Conservation (phyloP, 2,329 filamentous ascomycete species). For the Arachnomyces sp. region DNA sequence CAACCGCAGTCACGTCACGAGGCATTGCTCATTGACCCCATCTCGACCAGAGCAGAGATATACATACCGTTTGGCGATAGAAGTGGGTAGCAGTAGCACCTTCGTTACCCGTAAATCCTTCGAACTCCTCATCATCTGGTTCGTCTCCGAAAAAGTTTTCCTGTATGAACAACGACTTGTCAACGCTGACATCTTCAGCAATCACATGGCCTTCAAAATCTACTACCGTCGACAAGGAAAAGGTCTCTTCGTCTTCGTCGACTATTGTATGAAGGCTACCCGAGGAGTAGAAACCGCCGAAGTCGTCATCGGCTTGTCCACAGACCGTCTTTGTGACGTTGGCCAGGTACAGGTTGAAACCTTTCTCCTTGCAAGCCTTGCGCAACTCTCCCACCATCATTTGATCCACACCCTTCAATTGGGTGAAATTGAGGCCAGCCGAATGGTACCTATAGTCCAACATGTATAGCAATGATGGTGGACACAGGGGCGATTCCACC, state of each 20-base stretch:
- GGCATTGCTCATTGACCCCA: too few relatives aligned
- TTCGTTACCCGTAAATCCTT: slow-evolving; percentile 21
- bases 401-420: slow-evolving; percentile 18
- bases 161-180: slow-evolving; percentile 7
- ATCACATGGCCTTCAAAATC: slow-evolving; percentile 5
- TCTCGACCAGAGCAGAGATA: too few relatives aligned
- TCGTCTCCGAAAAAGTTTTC: slow-evolving; percentile 8
- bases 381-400: slow-evolving; percentile 10
- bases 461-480: slow-evolving; percentile 14
- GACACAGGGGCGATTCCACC: slow-evolving; percentile 1
- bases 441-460: slow-evolving; percentile 20
- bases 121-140: slow-evolving; percentile 16
- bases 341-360: slow-evolving; percentile 19
- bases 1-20: too few relatives aligned
- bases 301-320: slow-evolving; percentile 11
- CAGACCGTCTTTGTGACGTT: slow-evolving; percentile 14
- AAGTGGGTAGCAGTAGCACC: slow-evolving; percentile 17
- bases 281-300: neutral
- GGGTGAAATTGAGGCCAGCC: slow-evolving; percentile 14
- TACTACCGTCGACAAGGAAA: slow-evolving; percentile 3
- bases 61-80: slow-evolving; percentile 16
- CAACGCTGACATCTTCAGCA: slow-evolving; percentile 4
- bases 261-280: neutral
- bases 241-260: slow-evolving; percentile 3
- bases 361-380: slow-evolving; percentile 12